Evolutionary conservation across 371 early-diverging fungal genomes (phyloP).

Genomic region (Phascolomyces articulosus): DNA sequence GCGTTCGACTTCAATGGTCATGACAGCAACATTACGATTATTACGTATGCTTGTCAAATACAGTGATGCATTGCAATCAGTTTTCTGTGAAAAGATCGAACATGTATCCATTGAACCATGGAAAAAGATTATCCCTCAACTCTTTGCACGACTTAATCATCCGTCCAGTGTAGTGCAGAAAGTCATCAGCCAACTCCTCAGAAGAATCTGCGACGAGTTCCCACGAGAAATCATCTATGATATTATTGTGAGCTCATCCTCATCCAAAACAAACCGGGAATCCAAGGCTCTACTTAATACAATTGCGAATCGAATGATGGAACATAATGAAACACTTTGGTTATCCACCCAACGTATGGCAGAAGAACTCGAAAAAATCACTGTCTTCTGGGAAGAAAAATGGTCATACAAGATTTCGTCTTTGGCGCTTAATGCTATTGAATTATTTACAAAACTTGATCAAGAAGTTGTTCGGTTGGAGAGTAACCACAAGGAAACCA

Average conservation of each 20-base stretch:
- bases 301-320: conserved; percentile 51
- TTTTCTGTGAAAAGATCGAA: conserved; percentile 47
- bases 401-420: conserved; percentile 75
- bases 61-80: conserved; percentile 51
- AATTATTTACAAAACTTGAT: conserved; percentile 58
- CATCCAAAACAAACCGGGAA: conserved; percentile 48
- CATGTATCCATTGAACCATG: conserved; percentile 59
- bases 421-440: conserved; percentile 63
- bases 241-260: conserved; percentile 64
- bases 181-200: conserved; percentile 53
- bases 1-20: conserved; percentile 37
- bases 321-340: conserved; percentile 54
- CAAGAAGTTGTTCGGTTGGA: conserved; percentile 55
- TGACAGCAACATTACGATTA: conserved; percentile 69
- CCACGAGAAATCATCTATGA: conserved; percentile 78
- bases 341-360: conserved; percentile 61
- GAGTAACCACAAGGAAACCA: conserved; percentile 34
- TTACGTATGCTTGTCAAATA: conserved; percentile 69
- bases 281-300: conserved; percentile 40
- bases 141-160: conserved; percentile 77
- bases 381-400: conserved; percentile 85
- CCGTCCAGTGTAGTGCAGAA: conserved; percentile 60
- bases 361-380: conserved; percentile 71
- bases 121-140: conserved; percentile 79
- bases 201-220: conserved; percentile 58